Evolutionary conservation across 352 stramenopile genomes (phyloP).

Genomic region (Pythium graminicola): DNA sequence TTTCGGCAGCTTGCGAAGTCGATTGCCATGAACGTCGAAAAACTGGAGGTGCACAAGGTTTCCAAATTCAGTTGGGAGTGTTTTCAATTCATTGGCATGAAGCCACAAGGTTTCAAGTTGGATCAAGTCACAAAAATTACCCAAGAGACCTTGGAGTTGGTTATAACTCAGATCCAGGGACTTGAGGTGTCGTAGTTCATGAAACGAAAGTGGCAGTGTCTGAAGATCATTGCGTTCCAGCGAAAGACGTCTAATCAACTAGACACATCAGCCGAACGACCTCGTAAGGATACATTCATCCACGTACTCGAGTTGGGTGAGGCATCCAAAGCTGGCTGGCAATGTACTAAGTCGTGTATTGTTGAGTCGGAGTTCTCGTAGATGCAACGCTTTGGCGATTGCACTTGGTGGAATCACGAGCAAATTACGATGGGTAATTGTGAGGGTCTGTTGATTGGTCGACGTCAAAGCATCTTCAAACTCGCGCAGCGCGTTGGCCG

Average conservation of each 20-base stretch:
- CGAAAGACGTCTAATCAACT: slow-evolving; percentile 31
- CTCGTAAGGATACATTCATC: not conserved
- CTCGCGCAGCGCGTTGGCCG: slow-evolving; percentile 29
- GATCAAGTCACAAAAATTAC: slow-evolving; percentile 46
- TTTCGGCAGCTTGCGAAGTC: slow-evolving; percentile 35
- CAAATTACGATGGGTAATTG: slow-evolving; percentile 32
- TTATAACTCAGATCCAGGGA: slow-evolving; percentile 44
- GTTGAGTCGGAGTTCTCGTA: slow-evolving; percentile 37
- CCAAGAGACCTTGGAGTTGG: slow-evolving; percentile 32
- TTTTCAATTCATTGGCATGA: slow-evolving; percentile 30
- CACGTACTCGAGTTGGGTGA: slow-evolving; percentile 42
- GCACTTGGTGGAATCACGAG: slow-evolving; percentile 35
- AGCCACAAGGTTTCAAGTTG: slow-evolving; percentile 35
- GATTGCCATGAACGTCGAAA: slow-evolving; percentile 39
- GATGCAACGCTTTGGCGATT: slow-evolving; percentile 36
- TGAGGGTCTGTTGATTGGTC: slow-evolving; percentile 16
- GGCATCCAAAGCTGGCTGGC: slow-evolving; percentile 45
- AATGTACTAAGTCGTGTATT: slow-evolving; percentile 28
- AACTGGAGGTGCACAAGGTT: slow-evolving; percentile 30
- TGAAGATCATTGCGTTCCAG: slow-evolving; percentile 47
- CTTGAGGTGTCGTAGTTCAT: slow-evolving; percentile 31
- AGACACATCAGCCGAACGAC: not conserved
- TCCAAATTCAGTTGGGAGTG: slow-evolving; percentile 34
- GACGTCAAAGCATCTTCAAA: slow-evolving; percentile 32
- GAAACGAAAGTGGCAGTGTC: slow-evolving; percentile 48